A percentile compares a stretch with the other conserved stretches of the same genome.
These are phyloP conservation scores for Candida glucosophila DNA, from an alignment of 1,139 yeast species.

Conservation along the genomic window DNA sequence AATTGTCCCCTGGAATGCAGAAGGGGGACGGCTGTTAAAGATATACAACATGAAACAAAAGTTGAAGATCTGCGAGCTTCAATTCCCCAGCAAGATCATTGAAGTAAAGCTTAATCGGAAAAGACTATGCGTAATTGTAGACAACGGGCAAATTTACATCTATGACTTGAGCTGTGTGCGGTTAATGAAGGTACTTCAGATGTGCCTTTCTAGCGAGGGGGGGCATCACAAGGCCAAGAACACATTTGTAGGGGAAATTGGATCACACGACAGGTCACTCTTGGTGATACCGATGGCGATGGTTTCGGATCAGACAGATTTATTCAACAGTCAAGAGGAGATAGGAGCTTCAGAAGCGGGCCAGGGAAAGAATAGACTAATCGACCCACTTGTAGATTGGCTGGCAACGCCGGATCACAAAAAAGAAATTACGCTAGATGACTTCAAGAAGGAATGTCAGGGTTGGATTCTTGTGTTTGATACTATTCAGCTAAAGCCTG, in stretches of 20 bases:
- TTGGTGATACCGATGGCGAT: slow-evolving; percentile 30
- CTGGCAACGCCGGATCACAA: slow-evolving; percentile 12
- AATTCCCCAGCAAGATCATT: slow-evolving; percentile 55
- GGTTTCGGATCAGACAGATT: slow-evolving; percentile 20
- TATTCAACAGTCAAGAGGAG: slow-evolving; percentile 11
- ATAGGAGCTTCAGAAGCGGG: slow-evolving; percentile 14
- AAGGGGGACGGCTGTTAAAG: slow-evolving; percentile 41
- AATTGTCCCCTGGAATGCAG: slow-evolving; percentile 40
- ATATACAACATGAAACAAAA: slow-evolving; percentile 63
- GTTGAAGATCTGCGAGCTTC: slow-evolving; percentile 60
- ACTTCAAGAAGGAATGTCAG: slow-evolving; percentile 16
- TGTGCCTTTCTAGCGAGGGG: slow-evolving; percentile 15
- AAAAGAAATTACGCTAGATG: slow-evolving; percentile 15
- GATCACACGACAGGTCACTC: slow-evolving; percentile 40
- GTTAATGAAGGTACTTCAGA: slow-evolving; percentile 54
- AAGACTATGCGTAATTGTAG: slow-evolving; percentile 51
- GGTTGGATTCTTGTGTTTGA: slow-evolving; percentile 53
- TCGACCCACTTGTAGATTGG: slow-evolving; percentile 11
- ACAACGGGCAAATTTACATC: slow-evolving; percentile 54
- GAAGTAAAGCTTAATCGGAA: slow-evolving; percentile 61
- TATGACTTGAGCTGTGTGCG: slow-evolving; percentile 71
- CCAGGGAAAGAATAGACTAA: slow-evolving; percentile 4
- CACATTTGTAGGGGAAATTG: slow-evolving; percentile 39
- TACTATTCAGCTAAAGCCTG: slow-evolving; percentile 45
- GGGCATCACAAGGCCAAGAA: slow-evolving; percentile 7